Conservation (phyloP, 2,329 filamentous ascomycete species). For the Esteya vermicola region DNA sequence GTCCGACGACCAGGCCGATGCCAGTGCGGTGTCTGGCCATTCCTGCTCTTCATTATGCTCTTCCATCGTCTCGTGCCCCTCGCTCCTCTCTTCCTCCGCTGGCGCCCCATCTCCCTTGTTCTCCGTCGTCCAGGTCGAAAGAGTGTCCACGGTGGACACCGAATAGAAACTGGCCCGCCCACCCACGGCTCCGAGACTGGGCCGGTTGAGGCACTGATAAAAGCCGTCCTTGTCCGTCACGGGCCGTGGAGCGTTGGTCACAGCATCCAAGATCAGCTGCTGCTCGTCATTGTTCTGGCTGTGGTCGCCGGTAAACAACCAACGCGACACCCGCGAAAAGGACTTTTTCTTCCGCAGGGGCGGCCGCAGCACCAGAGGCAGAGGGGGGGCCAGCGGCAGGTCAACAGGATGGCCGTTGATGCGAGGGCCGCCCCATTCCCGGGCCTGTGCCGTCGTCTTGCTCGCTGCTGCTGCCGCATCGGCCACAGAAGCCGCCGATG, state of each 20-base stretch:
- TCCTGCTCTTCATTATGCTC: constrained; percentile 17
- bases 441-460: not conserved
- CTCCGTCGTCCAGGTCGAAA: constrained; percentile 35
- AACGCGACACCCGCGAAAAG: constrained; percentile 46
- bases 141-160: constrained; percentile 21
- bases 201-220: constrained; percentile 38
- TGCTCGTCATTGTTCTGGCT: constrained; percentile 12
- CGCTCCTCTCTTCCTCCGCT: constrained; percentile 12
- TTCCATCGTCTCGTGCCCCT: constrained; percentile 17
- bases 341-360: constrained; percentile 53
- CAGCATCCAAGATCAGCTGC: constrained; percentile 23
- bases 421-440: constrained; percentile 3
- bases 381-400: constrained; percentile 35
- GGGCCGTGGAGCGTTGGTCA: constrained; percentile 41
- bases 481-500: constrained; percentile 10
- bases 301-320: constrained; percentile 33
- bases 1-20: constrained; percentile 30
- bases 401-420: constrained; percentile 17
- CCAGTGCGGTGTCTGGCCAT: constrained; percentile 20
- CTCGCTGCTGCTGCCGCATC: constrained; percentile 9
- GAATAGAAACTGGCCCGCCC: constrained; percentile 28
- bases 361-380: constrained; percentile 44
- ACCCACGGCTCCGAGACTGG: constrained; percentile 11
- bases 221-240: constrained; percentile 38
- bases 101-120: constrained; percentile 20